Conservation (phyloP, 768 basidiomycete genomes). For the Trametes cingulata region DNA sequence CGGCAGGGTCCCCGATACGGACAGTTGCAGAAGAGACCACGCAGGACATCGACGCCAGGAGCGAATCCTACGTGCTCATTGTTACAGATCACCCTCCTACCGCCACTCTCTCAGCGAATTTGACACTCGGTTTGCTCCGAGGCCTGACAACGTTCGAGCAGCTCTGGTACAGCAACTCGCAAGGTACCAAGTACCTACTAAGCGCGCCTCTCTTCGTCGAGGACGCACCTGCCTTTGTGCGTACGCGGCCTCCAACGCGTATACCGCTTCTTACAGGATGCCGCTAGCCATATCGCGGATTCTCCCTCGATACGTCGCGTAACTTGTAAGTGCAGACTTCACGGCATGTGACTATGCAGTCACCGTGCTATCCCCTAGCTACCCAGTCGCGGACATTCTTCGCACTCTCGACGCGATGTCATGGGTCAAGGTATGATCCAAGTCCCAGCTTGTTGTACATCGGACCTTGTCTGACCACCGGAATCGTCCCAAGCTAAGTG, state of each 20-base stretch:
- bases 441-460: not conserved
- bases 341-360: not conserved
- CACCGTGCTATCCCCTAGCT: constrained; percentile 29
- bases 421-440: constrained; percentile 45
- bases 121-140: constrained; percentile 51
- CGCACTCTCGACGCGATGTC: constrained; percentile 55
- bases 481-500: constrained; percentile 54
- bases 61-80: constrained; percentile 46
- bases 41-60: constrained; percentile 36
- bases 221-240: constrained; percentile 51
- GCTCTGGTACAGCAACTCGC: constrained; percentile 48
- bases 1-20: constrained; percentile 13
- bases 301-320: constrained; percentile 77
- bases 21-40: constrained; percentile 41
- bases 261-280: not conserved
- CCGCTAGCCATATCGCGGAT: constrained; percentile 66
- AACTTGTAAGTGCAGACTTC: constrained; percentile 53
- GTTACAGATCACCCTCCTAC: constrained; percentile 39
- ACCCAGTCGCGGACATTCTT: constrained; percentile 39
- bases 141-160: constrained; percentile 59
- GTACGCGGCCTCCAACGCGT: constrained; percentile 6
- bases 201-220: constrained; percentile 42
- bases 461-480: not conserved
- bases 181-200: constrained; percentile 38
- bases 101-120: constrained; percentile 44